A percentile compares a stretch with the other conserved stretches of the same genome.
Conservation (phyloP, 768 basidiomycete species). For the Suillus weaverae region DNA sequence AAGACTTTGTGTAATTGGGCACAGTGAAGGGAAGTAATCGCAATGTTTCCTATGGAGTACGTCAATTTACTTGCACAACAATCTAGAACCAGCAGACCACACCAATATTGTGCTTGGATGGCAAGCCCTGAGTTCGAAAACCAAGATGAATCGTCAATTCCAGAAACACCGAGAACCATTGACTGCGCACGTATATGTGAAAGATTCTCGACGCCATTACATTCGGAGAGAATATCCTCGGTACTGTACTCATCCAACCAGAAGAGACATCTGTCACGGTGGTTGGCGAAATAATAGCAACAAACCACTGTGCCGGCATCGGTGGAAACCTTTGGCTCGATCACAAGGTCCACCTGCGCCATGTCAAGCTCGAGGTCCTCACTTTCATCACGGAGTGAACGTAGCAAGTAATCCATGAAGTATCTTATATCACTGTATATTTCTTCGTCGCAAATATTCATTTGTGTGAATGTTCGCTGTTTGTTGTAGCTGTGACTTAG, state of each 20-base stretch:
- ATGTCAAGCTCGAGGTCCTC: slow-evolving; percentile 25
- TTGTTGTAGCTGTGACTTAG: not conserved
- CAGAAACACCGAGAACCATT: not conserved
- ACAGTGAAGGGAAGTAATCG: slow-evolving; percentile 24
- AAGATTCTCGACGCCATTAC: slow-evolving; percentile 18
- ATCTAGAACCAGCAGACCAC: not conserved
- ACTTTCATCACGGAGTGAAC: slow-evolving; percentile 13
- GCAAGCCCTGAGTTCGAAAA: slow-evolving; percentile 28
- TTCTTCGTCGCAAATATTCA: slow-evolving; percentile 43
- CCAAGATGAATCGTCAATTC: not conserved
- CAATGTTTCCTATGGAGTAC: slow-evolving; percentile 35
- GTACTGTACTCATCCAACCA: slow-evolving; percentile 50
- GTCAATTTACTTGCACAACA: not conserved
- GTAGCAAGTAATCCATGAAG: slow-evolving; percentile 29
- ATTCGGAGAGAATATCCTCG: slow-evolving; percentile 27
- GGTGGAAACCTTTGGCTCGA: slow-evolving; percentile 36
- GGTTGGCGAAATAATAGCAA: slow-evolving; percentile 56
- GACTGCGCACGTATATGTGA: slow-evolving; percentile 26
- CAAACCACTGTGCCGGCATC: slow-evolving; percentile 20
- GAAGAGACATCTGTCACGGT: slow-evolving; percentile 46
- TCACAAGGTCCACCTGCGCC: slow-evolving; percentile 42
- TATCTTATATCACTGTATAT: slow-evolving; percentile 35
- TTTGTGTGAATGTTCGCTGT: slow-evolving; percentile 57
- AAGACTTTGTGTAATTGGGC: not conserved
- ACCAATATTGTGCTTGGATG: slow-evolving; percentile 42